These are phyloP conservation scores for Phytophthora citricola DNA, from an alignment of 352 stramenopile genomes.

Conservation along the genomic window DNA sequence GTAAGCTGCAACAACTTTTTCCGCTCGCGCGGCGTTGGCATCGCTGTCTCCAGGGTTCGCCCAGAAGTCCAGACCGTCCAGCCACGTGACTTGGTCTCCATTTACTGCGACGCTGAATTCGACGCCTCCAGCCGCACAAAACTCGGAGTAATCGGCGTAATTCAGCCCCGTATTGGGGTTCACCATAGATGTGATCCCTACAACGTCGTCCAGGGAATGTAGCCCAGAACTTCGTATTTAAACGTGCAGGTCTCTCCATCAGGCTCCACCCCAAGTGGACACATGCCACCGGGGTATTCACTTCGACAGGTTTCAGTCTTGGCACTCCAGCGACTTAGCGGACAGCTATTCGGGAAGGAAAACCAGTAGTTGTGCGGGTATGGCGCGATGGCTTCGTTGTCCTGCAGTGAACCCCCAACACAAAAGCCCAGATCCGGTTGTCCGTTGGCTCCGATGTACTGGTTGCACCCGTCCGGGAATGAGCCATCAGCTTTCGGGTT, in stretches of 20 bases:
- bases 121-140: constrained; percentile 57
- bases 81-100: constrained; percentile 33
- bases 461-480: constrained; percentile 52
- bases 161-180: constrained; percentile 45
- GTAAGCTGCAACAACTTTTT: constrained; percentile 61
- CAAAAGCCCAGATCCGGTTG: constrained; percentile 56
- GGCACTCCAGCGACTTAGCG: constrained; percentile 38
- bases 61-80: constrained; percentile 73
- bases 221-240: constrained; percentile 68
- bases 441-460: constrained; percentile 56
- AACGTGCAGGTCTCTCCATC: constrained; percentile 71
- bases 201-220: constrained; percentile 71
- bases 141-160: constrained; percentile 64
- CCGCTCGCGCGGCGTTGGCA: constrained; percentile 54
- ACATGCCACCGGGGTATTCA: constrained; percentile 52
- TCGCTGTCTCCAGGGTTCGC: constrained; percentile 45
- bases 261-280: constrained; percentile 50
- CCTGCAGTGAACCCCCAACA: constrained; percentile 47
- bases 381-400: constrained; percentile 59
- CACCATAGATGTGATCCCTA: constrained; percentile 70
- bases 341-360: constrained; percentile 83
- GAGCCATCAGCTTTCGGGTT: constrained; percentile 46
- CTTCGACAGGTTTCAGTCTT: constrained; percentile 55
- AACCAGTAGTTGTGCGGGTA: constrained; percentile 87
- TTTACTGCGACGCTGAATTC: constrained; percentile 55